These are phyloP conservation scores for Meyerozyma athensensis DNA, from an alignment of 1,139 yeast species.

Conservation along the genomic window DNA sequence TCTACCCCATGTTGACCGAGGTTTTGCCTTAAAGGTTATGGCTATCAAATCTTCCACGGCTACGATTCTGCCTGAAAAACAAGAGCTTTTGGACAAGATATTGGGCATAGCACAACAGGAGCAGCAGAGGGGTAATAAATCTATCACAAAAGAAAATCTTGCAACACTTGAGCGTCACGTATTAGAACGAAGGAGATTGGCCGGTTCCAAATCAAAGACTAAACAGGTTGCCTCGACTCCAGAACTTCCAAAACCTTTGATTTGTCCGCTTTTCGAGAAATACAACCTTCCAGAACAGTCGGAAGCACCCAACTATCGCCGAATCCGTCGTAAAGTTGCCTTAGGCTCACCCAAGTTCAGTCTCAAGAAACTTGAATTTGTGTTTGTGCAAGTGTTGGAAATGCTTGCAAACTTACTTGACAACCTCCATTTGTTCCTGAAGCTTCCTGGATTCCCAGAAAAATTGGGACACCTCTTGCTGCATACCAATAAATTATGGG, in stretches of 20 bases:
- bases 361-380: conserved; percentile 28
- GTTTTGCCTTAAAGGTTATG: not conserved
- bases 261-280: conserved; percentile 16
- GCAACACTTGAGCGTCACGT: conserved; percentile 13
- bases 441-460: conserved; percentile 40
- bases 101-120: conserved; percentile 19
- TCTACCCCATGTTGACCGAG: not conserved
- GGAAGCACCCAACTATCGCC: conserved; percentile 3
- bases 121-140: conserved; percentile 18
- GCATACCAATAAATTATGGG: conserved; percentile 46
- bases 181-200: conserved; percentile 6
- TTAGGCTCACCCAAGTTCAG: conserved; percentile 9
- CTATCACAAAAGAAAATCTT: conserved; percentile 20
- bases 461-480: conserved; percentile 27
- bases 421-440: conserved; percentile 41
- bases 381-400: conserved; percentile 31
- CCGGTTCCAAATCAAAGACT: conserved; percentile 4
- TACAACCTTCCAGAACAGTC: conserved; percentile 10
- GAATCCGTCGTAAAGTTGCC: conserved; percentile 12
- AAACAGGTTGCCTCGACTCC: conserved; percentile 9
- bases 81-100: conserved; percentile 16
- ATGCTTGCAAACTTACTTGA: conserved; percentile 38
- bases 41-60: conserved; percentile 4
- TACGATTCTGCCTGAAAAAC: conserved; percentile 7
- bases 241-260: conserved; percentile 14